These are phyloP conservation scores for Nothomitra cinnamomea DNA, from an alignment of 2,329 filamentous ascomycete genomes.

Conservation along the genomic window DNA sequence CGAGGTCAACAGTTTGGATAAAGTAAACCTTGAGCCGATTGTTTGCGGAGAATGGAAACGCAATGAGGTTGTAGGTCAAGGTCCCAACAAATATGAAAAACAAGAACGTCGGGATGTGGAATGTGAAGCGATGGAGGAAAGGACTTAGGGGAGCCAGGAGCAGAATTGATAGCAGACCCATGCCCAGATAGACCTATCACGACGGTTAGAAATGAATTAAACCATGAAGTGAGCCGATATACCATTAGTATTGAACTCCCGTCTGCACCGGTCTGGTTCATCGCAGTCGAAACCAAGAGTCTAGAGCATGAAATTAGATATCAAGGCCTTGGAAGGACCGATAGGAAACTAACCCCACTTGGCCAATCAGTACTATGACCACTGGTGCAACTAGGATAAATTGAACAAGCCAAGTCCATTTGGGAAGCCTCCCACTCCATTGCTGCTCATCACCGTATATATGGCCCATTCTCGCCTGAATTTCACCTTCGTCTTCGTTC, in stretches of 20 bases:
- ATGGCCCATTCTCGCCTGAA: not conserved
- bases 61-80: slow-evolving; percentile 67
- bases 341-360: slow-evolving; percentile 33
- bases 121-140: slow-evolving; percentile 72
- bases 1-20: slow-evolving; percentile 62
- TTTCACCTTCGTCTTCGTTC: slow-evolving; percentile 13
- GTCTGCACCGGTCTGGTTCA: slow-evolving; percentile 71
- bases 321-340: not conserved
- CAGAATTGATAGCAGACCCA: slow-evolving; percentile 51
- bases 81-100: slow-evolving; percentile 57
- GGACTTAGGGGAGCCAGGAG: slow-evolving; percentile 62
- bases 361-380: slow-evolving; percentile 57
- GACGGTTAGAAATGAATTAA: not conserved
- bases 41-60: slow-evolving; percentile 72
- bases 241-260: slow-evolving; percentile 49
- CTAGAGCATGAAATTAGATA: slow-evolving; percentile 13
- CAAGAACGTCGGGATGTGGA: slow-evolving; percentile 64
- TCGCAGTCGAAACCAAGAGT: slow-evolving; percentile 52
- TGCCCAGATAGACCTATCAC: slow-evolving; percentile 44
- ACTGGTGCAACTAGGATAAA: slow-evolving; percentile 67
- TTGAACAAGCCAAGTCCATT: slow-evolving; percentile 78
- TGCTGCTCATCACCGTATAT: slow-evolving; percentile 56
- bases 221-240: not conserved
- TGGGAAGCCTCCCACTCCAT: slow-evolving; percentile 67
- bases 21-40: slow-evolving; percentile 80